Evolutionary conservation across 495 filamentous ascomycete species (phyloP).

Genomic region (Durotheca rogersii): DNA sequence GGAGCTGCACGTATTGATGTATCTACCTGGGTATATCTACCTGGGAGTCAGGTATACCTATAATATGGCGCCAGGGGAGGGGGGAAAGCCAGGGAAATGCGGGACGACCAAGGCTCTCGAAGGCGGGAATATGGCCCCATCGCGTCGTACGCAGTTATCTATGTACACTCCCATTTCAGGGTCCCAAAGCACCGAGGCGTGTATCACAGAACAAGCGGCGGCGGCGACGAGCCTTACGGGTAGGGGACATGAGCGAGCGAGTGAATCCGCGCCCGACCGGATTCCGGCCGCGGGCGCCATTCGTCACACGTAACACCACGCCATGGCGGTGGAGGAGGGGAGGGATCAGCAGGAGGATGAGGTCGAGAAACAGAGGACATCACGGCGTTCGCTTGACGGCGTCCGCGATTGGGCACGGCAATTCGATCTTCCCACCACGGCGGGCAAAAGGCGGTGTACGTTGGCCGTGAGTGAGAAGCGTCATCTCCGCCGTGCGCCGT

Average conservation of each 20-base stretch:
- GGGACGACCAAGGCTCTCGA: too few relatives aligned
- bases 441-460: constrained; percentile 28
- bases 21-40: too few relatives aligned
- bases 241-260: too few relatives aligned
- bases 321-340: constrained; percentile 17
- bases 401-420: constrained; percentile 15
- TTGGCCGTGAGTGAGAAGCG: not conserved
- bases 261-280: too few relatives aligned
- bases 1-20: too few relatives aligned
- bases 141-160: constrained; percentile 5
- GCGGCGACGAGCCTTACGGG: too few relatives aligned
- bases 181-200: constrained; percentile 21
- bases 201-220: constrained; percentile 1
- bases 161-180: constrained; percentile 20
- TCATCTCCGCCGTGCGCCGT: constrained; percentile 12
- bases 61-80: too few relatives aligned
- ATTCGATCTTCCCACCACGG: constrained; percentile 8
- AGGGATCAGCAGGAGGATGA: constrained; percentile 24
- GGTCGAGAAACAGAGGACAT: too few relatives aligned
- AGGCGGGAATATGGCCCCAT: too few relatives aligned
- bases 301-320: constrained; percentile 10
- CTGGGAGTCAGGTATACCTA: too few relatives aligned
- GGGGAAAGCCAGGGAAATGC: too few relatives aligned
- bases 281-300: not conserved
- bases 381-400: not conserved